Percentiles rank a stretch among this genome's conserved stretches.
phyloP scores from a whole-genome alignment of 805 yeast species.

The Pichia cabralensis region DNA sequence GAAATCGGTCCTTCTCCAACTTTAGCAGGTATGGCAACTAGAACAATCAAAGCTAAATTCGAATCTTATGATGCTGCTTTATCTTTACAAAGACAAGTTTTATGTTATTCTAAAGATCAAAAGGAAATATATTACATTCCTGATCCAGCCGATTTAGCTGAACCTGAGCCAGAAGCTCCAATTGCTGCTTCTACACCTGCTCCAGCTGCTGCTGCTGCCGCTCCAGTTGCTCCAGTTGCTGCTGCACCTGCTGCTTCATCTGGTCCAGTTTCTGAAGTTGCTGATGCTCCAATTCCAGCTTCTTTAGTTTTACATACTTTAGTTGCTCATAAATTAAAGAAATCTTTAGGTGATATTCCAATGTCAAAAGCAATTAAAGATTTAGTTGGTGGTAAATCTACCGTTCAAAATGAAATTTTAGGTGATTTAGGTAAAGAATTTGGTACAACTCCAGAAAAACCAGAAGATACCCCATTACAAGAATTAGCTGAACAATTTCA shows the following conservation, averaged over 20 bases:
- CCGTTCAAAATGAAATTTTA: slow-evolving; percentile 95
- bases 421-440: slow-evolving; percentile 99
- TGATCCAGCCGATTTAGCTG: slow-evolving; percentile 50
- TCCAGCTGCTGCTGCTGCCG: slow-evolving; percentile 40
- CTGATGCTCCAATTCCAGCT: slow-evolving; percentile 89
- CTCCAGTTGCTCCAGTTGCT: slow-evolving; percentile 51
- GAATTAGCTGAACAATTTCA: slow-evolving; percentile 95
- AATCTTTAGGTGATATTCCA: slow-evolving; percentile 76
- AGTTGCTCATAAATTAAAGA: slow-evolving; percentile 94
- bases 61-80: slow-evolving; percentile 97
- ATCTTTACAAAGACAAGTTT: slow-evolving; percentile 84
- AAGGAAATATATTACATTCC: slow-evolving; percentile 94
- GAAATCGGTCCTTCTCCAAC: slow-evolving; percentile 99
- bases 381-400: slow-evolving; percentile 96
- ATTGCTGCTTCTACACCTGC: slow-evolving; percentile 24
- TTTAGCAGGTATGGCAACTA: slow-evolving; percentile 95
- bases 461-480: slow-evolving; percentile 94
- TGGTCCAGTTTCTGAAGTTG: slow-evolving; percentile 74
- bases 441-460: slow-evolving; percentile 96
- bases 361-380: slow-evolving; percentile 92
- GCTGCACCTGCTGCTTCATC: slow-evolving; percentile 62
- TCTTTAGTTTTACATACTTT: slow-evolving; percentile 71
- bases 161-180: slow-evolving; percentile 23
- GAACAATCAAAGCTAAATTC: slow-evolving; percentile 91
- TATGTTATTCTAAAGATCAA: slow-evolving; percentile 92